A percentile compares a stretch with the other conserved stretches of the same genome.
phyloP scores from a whole-genome alignment of 2,329 filamentous ascomycete species.

The Aschersonia sp. region DNA sequence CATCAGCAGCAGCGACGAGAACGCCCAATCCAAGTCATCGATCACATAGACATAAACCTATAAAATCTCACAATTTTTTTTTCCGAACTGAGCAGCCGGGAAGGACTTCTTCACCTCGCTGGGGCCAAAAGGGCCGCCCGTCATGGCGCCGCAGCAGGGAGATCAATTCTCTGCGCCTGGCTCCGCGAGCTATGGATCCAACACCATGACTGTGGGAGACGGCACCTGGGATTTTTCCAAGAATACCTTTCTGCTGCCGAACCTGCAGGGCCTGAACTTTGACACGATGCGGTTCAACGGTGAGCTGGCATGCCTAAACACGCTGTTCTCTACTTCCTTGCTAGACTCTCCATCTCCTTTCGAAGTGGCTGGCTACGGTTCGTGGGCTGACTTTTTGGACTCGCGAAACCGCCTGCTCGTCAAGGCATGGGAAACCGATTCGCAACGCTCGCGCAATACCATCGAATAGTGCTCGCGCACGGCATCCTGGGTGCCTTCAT shows the following conservation, averaged over 20 bases:
- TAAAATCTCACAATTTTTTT: too few species aligned
- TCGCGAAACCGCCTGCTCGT: not conserved
- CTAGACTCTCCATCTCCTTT: too few species aligned
- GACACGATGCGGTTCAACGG: constrained; percentile 78
- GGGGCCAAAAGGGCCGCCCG: constrained; percentile 13
- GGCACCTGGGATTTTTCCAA: constrained; percentile 70
- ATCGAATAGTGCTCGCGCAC: constrained; percentile 54
- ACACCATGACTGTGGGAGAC: constrained; percentile 64
- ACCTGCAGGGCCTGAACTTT: constrained; percentile 62
- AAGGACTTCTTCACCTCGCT: too few species aligned
- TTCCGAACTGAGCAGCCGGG: too few species aligned
- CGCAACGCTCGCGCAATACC: constrained; percentile 52
- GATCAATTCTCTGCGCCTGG: constrained; percentile 53
- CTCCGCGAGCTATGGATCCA: constrained; percentile 56
- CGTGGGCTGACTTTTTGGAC: not conserved
- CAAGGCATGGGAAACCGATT: constrained; percentile 78
- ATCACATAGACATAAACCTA: too few species aligned
- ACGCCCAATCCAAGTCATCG: too few species aligned
- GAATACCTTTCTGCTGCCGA: constrained; percentile 66
- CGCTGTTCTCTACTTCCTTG: not conserved
- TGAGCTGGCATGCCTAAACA: constrained; percentile 17
- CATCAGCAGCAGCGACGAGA: too few species aligned
- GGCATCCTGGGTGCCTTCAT: constrained; percentile 57
- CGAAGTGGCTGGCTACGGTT: too few species aligned
- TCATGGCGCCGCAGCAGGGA: constrained; percentile 41